phyloP scores from a whole-genome alignment of 2,329 filamentous ascomycete species.

The Venturia carpophila region DNA sequence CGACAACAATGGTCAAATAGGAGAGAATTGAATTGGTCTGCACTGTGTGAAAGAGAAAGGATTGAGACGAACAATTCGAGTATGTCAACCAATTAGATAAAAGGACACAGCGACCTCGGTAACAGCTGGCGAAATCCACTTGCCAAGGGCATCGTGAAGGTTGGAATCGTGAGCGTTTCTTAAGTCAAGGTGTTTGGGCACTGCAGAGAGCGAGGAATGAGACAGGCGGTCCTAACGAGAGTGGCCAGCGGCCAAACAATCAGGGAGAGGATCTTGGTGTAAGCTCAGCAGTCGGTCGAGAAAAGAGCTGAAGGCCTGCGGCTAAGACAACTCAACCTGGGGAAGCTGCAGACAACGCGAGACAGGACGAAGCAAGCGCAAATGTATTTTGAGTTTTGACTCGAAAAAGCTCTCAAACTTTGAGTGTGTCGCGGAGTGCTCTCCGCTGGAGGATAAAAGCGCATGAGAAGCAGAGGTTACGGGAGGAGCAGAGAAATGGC shows the following conservation, averaged over 20 bases:
- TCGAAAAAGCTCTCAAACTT: background rate
- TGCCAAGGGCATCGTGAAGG: conserved; percentile 1
- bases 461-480: background rate
- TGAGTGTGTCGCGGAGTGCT: background rate
- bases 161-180: conserved; percentile 3
- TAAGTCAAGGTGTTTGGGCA: background rate
- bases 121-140: background rate
- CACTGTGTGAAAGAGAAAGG: background rate
- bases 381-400: background rate
- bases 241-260: background rate
- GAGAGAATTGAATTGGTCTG: background rate
- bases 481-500: background rate
- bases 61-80: background rate
- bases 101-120: background rate
- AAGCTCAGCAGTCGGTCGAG: background rate
- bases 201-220: background rate
- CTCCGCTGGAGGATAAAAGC: background rate
- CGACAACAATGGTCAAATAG: background rate
- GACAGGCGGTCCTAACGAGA: background rate
- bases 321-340: background rate
- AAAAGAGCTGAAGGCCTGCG: background rate
- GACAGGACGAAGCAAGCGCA: background rate
- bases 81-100: background rate
- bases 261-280: background rate
- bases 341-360: background rate